Evolutionary conservation across 805 yeast species (phyloP).

Genomic region (Candida ipomoeae): DNA sequence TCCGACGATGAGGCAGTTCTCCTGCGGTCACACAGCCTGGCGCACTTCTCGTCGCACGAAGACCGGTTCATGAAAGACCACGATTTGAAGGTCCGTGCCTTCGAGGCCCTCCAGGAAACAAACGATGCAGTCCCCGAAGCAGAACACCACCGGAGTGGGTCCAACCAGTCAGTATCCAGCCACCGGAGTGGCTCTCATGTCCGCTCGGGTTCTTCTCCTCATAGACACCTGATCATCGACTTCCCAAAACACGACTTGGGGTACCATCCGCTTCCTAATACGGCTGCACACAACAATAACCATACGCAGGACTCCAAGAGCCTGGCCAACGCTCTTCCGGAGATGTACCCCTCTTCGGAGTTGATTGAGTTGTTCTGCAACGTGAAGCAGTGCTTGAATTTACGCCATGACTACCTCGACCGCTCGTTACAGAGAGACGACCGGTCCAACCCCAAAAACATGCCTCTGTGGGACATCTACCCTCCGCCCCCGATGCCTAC

Average conservation of each 20-base stretch:
- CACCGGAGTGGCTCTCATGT: no score
- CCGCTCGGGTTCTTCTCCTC: constrained; percentile 19
- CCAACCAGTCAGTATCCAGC: neutral
- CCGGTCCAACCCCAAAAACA: constrained; percentile 80
- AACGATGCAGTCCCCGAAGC: constrained; percentile 16
- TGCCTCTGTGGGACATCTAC: constrained; percentile 67
- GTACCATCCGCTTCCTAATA: constrained; percentile 19
- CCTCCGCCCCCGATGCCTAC: constrained; percentile 95
- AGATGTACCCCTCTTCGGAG: constrained; percentile 64
- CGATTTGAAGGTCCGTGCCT: constrained; percentile 61
- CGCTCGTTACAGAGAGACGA: constrained; percentile 65
- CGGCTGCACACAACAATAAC: constrained; percentile 18
- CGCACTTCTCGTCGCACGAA: constrained; percentile 63
- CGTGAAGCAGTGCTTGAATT: constrained; percentile 60
- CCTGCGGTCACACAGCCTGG: constrained; percentile 34
- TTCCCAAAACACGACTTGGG: constrained; percentile 23
- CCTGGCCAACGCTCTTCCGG: constrained; percentile 28
- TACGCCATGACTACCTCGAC: constrained; percentile 72
- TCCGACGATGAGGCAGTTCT: constrained; percentile 25
- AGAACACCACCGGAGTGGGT: constrained; percentile 29
- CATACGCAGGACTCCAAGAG: constrained; percentile 13
- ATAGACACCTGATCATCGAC: constrained; percentile 37
- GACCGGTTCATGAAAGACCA: constrained; percentile 61
- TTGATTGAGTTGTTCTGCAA: constrained; percentile 58
- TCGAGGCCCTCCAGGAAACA: constrained; percentile 39